Percentiles rank a stretch among this genome's conserved stretches.
Evolutionary conservation across 2,329 filamentous ascomycete species (phyloP).

Genomic region (Beauveria australis): DNA sequence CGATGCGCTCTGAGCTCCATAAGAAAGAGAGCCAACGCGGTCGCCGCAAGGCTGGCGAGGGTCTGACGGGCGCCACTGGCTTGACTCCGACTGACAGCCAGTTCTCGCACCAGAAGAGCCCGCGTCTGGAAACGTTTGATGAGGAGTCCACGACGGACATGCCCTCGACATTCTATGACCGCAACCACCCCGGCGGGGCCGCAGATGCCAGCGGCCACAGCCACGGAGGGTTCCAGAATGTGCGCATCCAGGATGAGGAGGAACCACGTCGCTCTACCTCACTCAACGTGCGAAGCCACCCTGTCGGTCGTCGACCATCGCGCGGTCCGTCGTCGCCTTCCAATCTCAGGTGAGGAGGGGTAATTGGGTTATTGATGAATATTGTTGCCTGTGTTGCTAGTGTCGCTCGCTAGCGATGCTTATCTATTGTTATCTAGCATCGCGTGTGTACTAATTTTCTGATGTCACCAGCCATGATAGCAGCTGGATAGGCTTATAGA

Average conservation of each 20-base stretch:
- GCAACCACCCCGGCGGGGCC: neutral
- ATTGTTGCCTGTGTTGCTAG: neutral
- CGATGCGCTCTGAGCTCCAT: conserved; percentile 27
- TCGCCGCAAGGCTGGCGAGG: conserved; percentile 41
- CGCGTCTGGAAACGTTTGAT: conserved; percentile 30
- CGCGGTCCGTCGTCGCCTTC: conserved; percentile 3
- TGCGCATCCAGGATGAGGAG: conserved; percentile 6
- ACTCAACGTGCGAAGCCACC: neutral
- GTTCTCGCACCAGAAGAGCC: conserved; percentile 22
- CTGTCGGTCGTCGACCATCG: neutral
- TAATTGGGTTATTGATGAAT: neutral
- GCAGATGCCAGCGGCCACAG: neutral
- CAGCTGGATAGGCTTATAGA: neutral
- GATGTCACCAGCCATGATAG: neutral
- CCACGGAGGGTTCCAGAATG: conserved; percentile 4
- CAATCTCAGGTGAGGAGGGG: neutral
- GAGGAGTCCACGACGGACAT: conserved; percentile 34
- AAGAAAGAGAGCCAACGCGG: conserved; percentile 40
- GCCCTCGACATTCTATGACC: conserved; percentile 13
- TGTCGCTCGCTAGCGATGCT: neutral
- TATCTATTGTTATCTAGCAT: conserved; percentile 2
- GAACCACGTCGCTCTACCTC: conserved; percentile 3
- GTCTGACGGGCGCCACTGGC: conserved; percentile 25
- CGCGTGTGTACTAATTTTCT: neutral
- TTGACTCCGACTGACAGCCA: conserved; percentile 22